Evolutionary conservation across 176 grass and related monocot species (phyloP).

Genomic region (Elaeis guineensis): DNA sequence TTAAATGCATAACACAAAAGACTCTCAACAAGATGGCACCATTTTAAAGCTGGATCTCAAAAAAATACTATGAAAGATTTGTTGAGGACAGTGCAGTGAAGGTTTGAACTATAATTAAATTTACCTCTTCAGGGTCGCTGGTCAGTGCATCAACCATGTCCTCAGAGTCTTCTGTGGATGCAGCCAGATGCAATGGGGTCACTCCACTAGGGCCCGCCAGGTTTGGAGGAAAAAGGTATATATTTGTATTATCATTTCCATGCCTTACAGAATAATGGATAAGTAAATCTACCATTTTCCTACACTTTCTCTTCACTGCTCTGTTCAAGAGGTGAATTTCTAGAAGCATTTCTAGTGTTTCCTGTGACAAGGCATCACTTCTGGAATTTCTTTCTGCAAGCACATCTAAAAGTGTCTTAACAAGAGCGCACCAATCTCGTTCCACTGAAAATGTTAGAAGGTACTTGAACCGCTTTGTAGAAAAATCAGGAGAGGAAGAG

Average conservation of each 20-base stretch:
- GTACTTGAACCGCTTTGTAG: conserved; percentile 55
- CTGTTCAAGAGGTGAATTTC: conserved; percentile 80
- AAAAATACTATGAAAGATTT: too few relatives aligned
- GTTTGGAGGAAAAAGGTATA: conserved; percentile 68
- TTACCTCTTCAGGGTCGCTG: conserved; percentile 82
- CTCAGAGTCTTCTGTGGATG: conserved; percentile 47
- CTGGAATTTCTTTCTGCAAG: conserved; percentile 59
- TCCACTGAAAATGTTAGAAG: conserved; percentile 87
- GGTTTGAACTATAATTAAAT: too few relatives aligned
- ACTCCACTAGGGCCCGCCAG: conserved; percentile 63
- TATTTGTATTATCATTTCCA: conserved; percentile 32
- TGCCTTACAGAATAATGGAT: conserved; percentile 47
- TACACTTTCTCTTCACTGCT: conserved; percentile 87
- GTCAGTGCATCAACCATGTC: conserved; percentile 91
- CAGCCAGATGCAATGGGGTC: conserved; percentile 82
- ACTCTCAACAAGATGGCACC: not conserved
- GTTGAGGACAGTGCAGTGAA: too few relatives aligned
- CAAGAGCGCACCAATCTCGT: conserved; percentile 73
- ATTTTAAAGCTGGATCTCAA: not conserved
- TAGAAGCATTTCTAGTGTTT: conserved; percentile 61
- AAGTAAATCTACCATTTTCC: conserved; percentile 74
- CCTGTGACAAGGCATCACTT: conserved; percentile 45
- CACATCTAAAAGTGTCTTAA: conserved; percentile 74
- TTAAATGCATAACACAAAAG: conserved; percentile 6
- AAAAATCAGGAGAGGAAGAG: conserved; percentile 42